These are phyloP conservation scores for Clavispora carvajalis DNA, from an alignment of 805 yeast species.

Conservation along the genomic window DNA sequence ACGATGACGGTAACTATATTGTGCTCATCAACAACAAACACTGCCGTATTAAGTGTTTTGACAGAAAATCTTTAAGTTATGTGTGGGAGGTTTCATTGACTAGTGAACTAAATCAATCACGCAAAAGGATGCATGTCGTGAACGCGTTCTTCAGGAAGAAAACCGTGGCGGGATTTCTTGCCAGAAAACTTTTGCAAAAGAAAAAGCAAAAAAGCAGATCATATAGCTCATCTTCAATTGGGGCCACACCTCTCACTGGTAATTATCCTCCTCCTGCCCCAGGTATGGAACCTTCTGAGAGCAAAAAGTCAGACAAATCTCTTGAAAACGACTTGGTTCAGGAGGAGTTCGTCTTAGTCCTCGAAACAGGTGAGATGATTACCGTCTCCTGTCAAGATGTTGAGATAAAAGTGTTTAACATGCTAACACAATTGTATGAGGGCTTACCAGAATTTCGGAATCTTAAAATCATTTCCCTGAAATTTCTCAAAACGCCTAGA, in stretches of 20 bases:
- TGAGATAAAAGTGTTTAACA: slow-evolving; percentile 23
- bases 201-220: slow-evolving; percentile 25
- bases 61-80: slow-evolving; percentile 49
- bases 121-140: slow-evolving; percentile 33
- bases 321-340: slow-evolving; percentile 19
- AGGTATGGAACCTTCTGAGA: slow-evolving; percentile 5
- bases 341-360: slow-evolving; percentile 49
- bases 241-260: slow-evolving; percentile 21
- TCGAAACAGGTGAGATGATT: slow-evolving; percentile 46
- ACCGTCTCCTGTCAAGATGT: slow-evolving; percentile 50
- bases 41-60: slow-evolving; percentile 56
- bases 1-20: slow-evolving; percentile 55
- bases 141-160: slow-evolving; percentile 58
- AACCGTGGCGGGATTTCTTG: slow-evolving; percentile 44
- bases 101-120: slow-evolving; percentile 22
- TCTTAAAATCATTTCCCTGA: slow-evolving; percentile 43
- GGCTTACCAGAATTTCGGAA: slow-evolving; percentile 5
- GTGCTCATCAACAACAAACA: slow-evolving; percentile 47
- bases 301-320: slow-evolving; percentile 2
- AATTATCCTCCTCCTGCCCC: slow-evolving; percentile 29
- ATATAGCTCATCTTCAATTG: slow-evolving; percentile 24
- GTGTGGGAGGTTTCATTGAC: slow-evolving; percentile 48
- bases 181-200: slow-evolving; percentile 24
- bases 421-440: slow-evolving; percentile 18
- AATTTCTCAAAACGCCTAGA: slow-evolving; percentile 61